Evolutionary conservation across 148 eudicot species (phyloP), one percentile per base, ranked within the genome.

Genomic region (Beta vulgaris): DNA sequence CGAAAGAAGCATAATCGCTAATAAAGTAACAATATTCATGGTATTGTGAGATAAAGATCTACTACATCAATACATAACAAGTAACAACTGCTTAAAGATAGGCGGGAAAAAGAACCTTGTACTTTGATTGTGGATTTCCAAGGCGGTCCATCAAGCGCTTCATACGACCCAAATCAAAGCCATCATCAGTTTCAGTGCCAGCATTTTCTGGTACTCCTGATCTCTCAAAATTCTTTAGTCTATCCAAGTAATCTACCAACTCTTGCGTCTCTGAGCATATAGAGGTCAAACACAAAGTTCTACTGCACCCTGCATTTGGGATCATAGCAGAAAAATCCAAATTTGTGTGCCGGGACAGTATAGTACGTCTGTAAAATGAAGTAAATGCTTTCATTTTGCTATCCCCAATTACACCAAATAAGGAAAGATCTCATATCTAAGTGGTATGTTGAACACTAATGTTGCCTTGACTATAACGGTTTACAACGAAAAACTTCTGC

Each of bases 131-230:
- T 37, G 99, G 99, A 81, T 95, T 90, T 25, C 97, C 97, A 40
- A 95, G 87, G 7, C 72, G 73, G 25, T 79, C 76, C 88, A 95
- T 84, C 72, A 95, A 76, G 54, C 97, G 85, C 64, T 80, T 85
- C 99, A 95, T 92, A 79, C 96, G 88, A 73, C 90, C 90, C 43
- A 95, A 88, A 82, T 95, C 99, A 75, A 95, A 95, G 65, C 99
- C 99, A 81, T 90, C 97, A 36, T 73, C 77, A 1, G 97, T 84
- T 68, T 92, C 99, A 10, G 91, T 90, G 7, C 98, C 98, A 8
- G 97, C 96, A 40, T 90, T 93, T 76, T 75, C 81, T 8, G 98
- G 98, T 5, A 92, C 92, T 18, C 97, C 99, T 37, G 71, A 68
- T 69, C 90, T 89, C 83, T 95, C 99, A 53, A 80, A 85, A 73